phyloP scores from a whole-genome alignment of 345 rosid genomes.

The Rhodamnia argentea region DNA sequence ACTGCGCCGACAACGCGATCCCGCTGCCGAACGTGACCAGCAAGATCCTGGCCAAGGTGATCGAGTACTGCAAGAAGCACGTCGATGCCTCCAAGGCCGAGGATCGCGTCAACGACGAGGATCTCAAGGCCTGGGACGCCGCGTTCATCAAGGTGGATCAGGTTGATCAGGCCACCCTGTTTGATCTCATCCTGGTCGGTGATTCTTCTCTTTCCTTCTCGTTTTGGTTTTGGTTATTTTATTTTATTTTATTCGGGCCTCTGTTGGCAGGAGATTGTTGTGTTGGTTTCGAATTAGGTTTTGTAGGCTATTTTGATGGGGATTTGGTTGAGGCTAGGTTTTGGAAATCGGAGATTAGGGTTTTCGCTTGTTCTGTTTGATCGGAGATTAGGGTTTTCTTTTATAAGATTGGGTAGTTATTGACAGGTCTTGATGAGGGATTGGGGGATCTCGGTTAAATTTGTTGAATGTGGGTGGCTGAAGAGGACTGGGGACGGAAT shows the following conservation, averaged over 20 bases:
- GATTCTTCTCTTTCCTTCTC: not conserved
- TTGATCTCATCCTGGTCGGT: slow-evolving; percentile 36
- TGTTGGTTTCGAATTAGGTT: not conserved
- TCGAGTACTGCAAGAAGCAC: slow-evolving; percentile 77
- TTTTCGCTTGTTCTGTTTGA: not conserved
- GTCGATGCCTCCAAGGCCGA: slow-evolving; percentile 22
- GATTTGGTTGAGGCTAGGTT: not conserved
- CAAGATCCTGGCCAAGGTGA: slow-evolving; percentile 68
- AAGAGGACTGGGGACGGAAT: not conserved
- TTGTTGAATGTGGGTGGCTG: not conserved
- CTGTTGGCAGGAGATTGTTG: not conserved
- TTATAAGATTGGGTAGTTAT: not conserved
- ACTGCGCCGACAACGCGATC: slow-evolving; percentile 44
- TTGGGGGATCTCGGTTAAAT: not conserved
- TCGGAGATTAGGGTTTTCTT: not conserved
- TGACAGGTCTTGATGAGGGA: not conserved
- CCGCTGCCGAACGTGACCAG: slow-evolving; percentile 64
- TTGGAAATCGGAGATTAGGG: not conserved
- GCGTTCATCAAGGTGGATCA: slow-evolving; percentile 46
- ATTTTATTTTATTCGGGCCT: not conserved
- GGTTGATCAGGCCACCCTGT: slow-evolving; percentile 37
- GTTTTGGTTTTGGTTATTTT: not conserved
- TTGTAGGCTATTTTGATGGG: not conserved
- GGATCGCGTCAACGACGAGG: slow-evolving; percentile 14
- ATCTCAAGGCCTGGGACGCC: slow-evolving; percentile 41